phyloP scores from a whole-genome alignment of 257 asterid genomes.

The Solanum phureja region DNA sequence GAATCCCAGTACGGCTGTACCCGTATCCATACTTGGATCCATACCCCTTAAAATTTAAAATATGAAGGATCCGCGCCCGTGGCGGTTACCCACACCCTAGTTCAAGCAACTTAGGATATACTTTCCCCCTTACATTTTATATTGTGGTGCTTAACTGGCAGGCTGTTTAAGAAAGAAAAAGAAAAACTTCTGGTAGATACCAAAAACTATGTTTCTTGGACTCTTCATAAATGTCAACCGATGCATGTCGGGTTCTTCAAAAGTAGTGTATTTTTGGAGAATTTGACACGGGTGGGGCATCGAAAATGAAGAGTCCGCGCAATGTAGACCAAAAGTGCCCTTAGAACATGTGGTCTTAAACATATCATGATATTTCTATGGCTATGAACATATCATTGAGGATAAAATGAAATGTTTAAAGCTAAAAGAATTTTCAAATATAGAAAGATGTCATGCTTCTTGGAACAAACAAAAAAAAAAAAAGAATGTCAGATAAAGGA shows the following conservation, averaged over 20 bases:
- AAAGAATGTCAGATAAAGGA: neutral
- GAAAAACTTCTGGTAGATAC: neutral
- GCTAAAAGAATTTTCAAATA: neutral
- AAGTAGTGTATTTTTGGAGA: neutral
- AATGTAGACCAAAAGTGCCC: neutral
- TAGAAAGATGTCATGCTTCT: neutral
- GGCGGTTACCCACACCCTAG: neutral
- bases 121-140: neutral
- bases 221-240: neutral
- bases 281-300: neutral
- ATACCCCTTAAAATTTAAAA: neutral
- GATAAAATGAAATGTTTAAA: neutral
- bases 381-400: neutral
- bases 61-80: neutral
- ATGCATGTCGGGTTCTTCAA: neutral
- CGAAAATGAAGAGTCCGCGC: neutral
- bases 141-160: neutral
- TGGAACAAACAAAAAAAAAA: neutral
- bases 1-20: neutral
- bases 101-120: neutral
- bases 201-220: neutral
- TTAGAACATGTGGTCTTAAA: neutral
- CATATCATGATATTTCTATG: neutral
- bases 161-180: neutral
- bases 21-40: neutral